Conservation (phyloP, 768 basidiomycete species). For the Artomyces pyxidatus region DNA sequence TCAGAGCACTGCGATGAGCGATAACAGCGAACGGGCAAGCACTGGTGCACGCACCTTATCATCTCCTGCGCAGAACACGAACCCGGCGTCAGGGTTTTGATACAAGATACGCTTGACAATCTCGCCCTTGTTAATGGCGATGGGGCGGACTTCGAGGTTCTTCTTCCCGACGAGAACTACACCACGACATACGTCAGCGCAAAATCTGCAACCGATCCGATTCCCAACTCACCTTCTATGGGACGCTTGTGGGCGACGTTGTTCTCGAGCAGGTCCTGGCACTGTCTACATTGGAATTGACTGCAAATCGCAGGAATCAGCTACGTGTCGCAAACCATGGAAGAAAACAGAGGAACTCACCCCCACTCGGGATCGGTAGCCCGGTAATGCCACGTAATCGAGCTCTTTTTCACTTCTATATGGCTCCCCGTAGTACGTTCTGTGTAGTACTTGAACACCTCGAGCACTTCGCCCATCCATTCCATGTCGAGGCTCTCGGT, state of each 20-base stretch:
- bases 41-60: slow-evolving; percentile 63
- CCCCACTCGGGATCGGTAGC: slow-evolving; percentile 94
- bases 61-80: slow-evolving; percentile 96
- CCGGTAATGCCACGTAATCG: slow-evolving; percentile 97
- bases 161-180: slow-evolving; percentile 94
- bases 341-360: slow-evolving; percentile 33
- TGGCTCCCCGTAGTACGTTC: slow-evolving; percentile 95
- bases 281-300: slow-evolving; percentile 92
- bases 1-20: neutral
- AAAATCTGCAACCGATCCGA: neutral
- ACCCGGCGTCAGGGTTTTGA: slow-evolving; percentile 88
- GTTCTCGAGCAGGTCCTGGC: slow-evolving; percentile 92
- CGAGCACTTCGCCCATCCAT: slow-evolving; percentile 94
- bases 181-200: neutral
- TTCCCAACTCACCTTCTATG: slow-evolving; percentile 65
- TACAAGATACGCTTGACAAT: slow-evolving; percentile 94
- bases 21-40: no score
- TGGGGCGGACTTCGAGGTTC: slow-evolving; percentile 93
- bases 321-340: neutral
- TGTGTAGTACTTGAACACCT: slow-evolving; percentile 95
- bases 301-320: slow-evolving; percentile 27
- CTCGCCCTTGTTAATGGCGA: slow-evolving; percentile 97
- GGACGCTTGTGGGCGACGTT: slow-evolving; percentile 88
- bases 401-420: slow-evolving; percentile 95
- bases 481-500: slow-evolving; percentile 93